Evolutionary conservation across 768 basidiomycete species (phyloP).

Genomic region (Suillus cothurnatus): DNA sequence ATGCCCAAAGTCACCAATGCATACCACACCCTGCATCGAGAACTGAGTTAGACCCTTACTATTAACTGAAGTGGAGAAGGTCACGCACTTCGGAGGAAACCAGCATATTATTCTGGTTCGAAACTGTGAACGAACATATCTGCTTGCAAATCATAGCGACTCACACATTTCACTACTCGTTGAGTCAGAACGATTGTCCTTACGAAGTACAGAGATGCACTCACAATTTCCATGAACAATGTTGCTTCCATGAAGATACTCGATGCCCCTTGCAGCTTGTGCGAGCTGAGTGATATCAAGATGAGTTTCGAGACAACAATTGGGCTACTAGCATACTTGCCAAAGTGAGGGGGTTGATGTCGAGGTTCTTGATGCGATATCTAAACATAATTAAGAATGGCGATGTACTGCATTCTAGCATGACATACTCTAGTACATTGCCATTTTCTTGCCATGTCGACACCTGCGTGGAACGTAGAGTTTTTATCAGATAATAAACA

Average conservation of each 20-base stretch:
- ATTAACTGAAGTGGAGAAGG: not conserved
- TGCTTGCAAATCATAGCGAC: conserved; percentile 23
- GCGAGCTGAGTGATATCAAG: conserved; percentile 38
- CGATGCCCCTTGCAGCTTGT: conserved; percentile 58
- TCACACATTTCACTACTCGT: conserved; percentile 58
- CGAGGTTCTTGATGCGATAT: conserved; percentile 40
- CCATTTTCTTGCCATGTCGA: conserved; percentile 66
- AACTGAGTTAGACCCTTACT: conserved; percentile 5
- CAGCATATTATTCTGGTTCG: conserved; percentile 55
- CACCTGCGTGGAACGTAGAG: conserved; percentile 38
- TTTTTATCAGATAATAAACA: not conserved
- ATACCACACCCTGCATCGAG: conserved; percentile 46
- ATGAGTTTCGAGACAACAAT: not conserved
- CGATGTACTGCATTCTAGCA: conserved; percentile 4
- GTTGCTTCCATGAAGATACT: conserved; percentile 53
- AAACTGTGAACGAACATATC: conserved; percentile 8
- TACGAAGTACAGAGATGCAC: conserved; percentile 23
- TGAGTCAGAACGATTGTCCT: conserved; percentile 9
- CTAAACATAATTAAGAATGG: conserved; percentile 27
- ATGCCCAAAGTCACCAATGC: conserved; percentile 67
- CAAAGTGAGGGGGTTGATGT: conserved; percentile 43
- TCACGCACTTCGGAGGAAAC: conserved; percentile 48
- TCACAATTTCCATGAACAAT: conserved; percentile 64
- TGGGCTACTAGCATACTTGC: conserved; percentile 32
- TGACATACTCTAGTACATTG: conserved; percentile 51